phyloP scores from a whole-genome alignment of 345 rosid species.

The Odontarrhena argentea region DNA sequence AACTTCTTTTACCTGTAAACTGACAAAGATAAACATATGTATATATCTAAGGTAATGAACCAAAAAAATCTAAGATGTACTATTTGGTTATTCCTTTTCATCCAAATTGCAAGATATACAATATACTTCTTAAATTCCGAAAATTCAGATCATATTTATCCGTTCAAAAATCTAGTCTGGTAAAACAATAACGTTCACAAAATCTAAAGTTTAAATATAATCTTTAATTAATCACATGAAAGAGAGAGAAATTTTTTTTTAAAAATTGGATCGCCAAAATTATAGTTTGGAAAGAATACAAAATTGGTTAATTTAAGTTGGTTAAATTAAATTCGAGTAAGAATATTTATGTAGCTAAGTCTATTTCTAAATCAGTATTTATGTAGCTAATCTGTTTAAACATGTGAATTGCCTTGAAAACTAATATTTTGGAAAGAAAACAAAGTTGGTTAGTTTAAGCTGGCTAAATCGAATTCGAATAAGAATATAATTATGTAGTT shows the following conservation, averaged over 20 bases:
- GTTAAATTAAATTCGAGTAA: no score
- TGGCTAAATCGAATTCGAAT: no score
- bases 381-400: not conserved
- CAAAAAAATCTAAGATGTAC: not conserved
- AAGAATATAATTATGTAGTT: no score
- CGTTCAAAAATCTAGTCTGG: not conserved
- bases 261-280: no score
- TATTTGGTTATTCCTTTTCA: not conserved
- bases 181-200: not conserved
- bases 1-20: slow-evolving; percentile 37
- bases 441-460: no score
- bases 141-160: not conserved
- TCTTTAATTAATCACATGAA: no score
- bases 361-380: no score
- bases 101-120: slow-evolving; percentile 1
- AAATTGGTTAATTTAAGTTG: no score
- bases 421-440: not conserved
- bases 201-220: no score
- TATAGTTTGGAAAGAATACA: no score
- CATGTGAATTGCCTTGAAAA: slow-evolving; percentile 3
- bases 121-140: not conserved
- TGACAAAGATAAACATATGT: slow-evolving; percentile 16
- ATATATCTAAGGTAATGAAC: slow-evolving; percentile 2
- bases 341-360: no score
- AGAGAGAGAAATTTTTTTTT: no score